phyloP scores from a whole-genome alignment of 257 asterid species.

The Solanum virginianum region DNA sequence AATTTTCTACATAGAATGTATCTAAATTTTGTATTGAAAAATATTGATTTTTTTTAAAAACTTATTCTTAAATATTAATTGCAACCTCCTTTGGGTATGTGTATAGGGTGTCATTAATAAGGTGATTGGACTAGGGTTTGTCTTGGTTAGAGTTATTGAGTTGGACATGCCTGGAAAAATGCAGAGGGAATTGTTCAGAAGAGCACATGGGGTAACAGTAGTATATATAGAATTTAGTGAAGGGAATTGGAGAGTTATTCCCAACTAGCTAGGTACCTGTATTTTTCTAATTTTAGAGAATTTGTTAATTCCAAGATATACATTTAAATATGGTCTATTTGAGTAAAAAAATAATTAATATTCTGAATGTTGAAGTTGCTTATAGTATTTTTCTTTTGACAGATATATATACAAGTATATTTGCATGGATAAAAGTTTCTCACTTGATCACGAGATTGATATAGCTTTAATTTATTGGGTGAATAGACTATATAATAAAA shows the following conservation, averaged over 20 bases:
- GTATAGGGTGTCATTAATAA: background rate
- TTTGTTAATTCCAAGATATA: constrained; percentile 31
- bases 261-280: constrained; percentile 12
- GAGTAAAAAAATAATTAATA: constrained; percentile 18
- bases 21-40: background rate
- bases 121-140: constrained; percentile 31
- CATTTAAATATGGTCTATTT: constrained; percentile 15
- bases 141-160: constrained; percentile 37
- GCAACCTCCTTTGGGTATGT: background rate
- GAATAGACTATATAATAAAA: background rate
- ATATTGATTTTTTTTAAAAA: background rate
- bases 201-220: constrained; percentile 52
- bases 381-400: constrained; percentile 10
- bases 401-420: background rate
- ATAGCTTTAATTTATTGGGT: background rate
- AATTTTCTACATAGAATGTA: background rate
- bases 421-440: background rate
- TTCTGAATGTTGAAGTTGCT: constrained; percentile 1
- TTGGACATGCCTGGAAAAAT: constrained; percentile 27
- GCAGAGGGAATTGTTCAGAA: constrained; percentile 29
- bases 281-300: constrained; percentile 25
- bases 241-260: constrained; percentile 27
- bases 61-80: background rate
- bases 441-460: background rate
- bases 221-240: constrained; percentile 22